Conservation (phyloP, 1,284 basidiomycete genomes). For the Sanguinoderma infundibulare region DNA sequence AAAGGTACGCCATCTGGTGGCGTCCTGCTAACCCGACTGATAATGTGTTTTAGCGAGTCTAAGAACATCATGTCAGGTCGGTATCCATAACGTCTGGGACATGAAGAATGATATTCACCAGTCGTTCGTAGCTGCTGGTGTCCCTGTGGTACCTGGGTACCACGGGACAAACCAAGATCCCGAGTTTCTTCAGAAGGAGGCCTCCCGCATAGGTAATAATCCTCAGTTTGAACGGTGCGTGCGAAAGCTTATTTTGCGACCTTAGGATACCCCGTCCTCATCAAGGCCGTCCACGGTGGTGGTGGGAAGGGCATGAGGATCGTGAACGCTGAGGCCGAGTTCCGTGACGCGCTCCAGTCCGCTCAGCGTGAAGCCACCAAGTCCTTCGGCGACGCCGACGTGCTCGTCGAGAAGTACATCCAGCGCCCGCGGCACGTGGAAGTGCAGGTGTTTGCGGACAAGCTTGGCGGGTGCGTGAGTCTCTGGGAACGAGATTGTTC, state of each 20-base stretch:
- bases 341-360: slow-evolving; percentile 78
- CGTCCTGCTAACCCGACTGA: neutral
- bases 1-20: slow-evolving; percentile 56
- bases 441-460: slow-evolving; percentile 90
- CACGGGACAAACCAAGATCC: slow-evolving; percentile 80
- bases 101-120: neutral
- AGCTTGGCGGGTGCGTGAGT: slow-evolving; percentile 77
- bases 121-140: slow-evolving; percentile 67
- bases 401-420: slow-evolving; percentile 88
- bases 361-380: slow-evolving; percentile 89
- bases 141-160: slow-evolving; percentile 94
- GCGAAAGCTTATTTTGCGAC: neutral
- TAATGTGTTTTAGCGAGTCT: slow-evolving; percentile 58
- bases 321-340: slow-evolving; percentile 69
- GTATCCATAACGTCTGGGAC: slow-evolving; percentile 23
- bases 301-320: slow-evolving; percentile 98
- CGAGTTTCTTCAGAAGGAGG: slow-evolving; percentile 63
- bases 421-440: slow-evolving; percentile 86
- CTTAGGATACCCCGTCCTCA: slow-evolving; percentile 86
- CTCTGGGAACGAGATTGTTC: slow-evolving; percentile 95
- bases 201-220: slow-evolving; percentile 70
- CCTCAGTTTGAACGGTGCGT: neutral
- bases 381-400: slow-evolving; percentile 85
- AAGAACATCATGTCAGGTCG: slow-evolving; percentile 90
- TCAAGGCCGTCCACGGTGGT: slow-evolving; percentile 96